These are phyloP conservation scores for Globisporangium viniferum DNA, from an alignment of 352 stramenopile genomes.

Conservation along the genomic window DNA sequence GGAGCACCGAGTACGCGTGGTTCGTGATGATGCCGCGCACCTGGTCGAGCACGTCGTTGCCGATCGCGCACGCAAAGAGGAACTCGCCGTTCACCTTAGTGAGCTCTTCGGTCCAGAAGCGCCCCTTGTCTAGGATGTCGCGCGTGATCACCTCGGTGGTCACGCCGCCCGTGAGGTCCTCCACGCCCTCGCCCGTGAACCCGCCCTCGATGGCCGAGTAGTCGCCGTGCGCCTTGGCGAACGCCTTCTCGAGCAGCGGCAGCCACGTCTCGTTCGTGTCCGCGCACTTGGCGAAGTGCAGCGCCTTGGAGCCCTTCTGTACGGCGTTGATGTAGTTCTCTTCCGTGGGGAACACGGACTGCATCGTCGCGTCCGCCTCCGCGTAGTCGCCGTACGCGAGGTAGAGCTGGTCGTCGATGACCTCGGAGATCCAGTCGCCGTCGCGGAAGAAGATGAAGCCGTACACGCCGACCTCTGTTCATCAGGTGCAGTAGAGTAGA, in stretches of 20 bases:
- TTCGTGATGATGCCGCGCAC: constrained; percentile 38
- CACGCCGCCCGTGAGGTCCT: constrained; percentile 42
- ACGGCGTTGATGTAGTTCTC: constrained; percentile 26
- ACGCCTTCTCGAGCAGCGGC: constrained; percentile 85
- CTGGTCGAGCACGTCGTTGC: constrained; percentile 6
- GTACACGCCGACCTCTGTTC: constrained; percentile 38
- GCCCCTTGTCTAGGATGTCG: constrained; percentile 36
- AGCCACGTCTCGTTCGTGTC: constrained; percentile 78
- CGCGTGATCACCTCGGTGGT: constrained; percentile 30
- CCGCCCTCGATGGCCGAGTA: constrained; percentile 69
- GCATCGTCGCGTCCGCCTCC: constrained; percentile 18
- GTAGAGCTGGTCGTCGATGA: constrained; percentile 45
- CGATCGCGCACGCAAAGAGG: constrained; percentile 33
- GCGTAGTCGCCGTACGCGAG: constrained; percentile 27
- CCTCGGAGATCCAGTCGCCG: constrained; percentile 43
- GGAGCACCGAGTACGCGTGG: constrained; percentile 61
- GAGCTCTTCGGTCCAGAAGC: constrained; percentile 37
- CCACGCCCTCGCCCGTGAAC: constrained; percentile 40
- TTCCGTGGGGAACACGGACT: constrained; percentile 24
- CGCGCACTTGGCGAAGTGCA: constrained; percentile 37
- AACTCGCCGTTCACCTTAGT: constrained; percentile 35
- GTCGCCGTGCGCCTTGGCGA: constrained; percentile 74
- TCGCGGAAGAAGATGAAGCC: constrained; percentile 55
- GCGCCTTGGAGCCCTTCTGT: constrained; percentile 32
- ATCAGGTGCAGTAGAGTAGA: not conserved